Evolutionary conservation across 768 basidiomycete species (phyloP).

Genomic region (Boletus rubropictus): DNA sequence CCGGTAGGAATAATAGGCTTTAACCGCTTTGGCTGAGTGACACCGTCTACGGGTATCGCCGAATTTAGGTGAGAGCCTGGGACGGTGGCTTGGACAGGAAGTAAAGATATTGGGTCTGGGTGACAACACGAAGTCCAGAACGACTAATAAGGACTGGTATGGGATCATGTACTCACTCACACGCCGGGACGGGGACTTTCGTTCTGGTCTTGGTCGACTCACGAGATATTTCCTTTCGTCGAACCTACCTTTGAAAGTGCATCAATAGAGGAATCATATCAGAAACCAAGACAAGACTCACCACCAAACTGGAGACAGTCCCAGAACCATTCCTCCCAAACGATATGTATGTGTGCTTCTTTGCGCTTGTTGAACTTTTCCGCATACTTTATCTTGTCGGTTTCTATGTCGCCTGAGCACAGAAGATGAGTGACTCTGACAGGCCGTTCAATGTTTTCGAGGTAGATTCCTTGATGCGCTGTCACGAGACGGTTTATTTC

Average conservation of each 20-base stretch:
- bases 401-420: slow-evolving; percentile 59
- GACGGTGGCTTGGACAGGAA: slow-evolving; percentile 13
- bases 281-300: slow-evolving; percentile 16
- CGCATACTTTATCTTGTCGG: slow-evolving; percentile 76
- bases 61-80: slow-evolving; percentile 12
- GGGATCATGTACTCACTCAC: slow-evolving; percentile 15
- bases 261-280: background rate
- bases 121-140: background rate
- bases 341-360: slow-evolving; percentile 68
- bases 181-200: slow-evolving; percentile 32
- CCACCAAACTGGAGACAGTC: slow-evolving; percentile 79
- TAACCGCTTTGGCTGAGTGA: slow-evolving; percentile 19
- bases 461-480: slow-evolving; percentile 58
- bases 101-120: slow-evolving; percentile 11
- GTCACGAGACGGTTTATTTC: slow-evolving; percentile 60
- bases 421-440: slow-evolving; percentile 82
- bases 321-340: slow-evolving; percentile 99
- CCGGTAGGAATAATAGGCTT: slow-evolving; percentile 10
- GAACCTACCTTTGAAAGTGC: slow-evolving; percentile 44
- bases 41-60: slow-evolving; percentile 6
- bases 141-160: background rate
- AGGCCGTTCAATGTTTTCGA: slow-evolving; percentile 72
- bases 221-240: slow-evolving; percentile 59
- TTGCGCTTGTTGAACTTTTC: slow-evolving; percentile 63
- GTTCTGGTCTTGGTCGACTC: slow-evolving; percentile 53